These are phyloP conservation scores for Acacia melanoxylon DNA, from an alignment of 306 rosid species.

Conservation along the genomic window DNA sequence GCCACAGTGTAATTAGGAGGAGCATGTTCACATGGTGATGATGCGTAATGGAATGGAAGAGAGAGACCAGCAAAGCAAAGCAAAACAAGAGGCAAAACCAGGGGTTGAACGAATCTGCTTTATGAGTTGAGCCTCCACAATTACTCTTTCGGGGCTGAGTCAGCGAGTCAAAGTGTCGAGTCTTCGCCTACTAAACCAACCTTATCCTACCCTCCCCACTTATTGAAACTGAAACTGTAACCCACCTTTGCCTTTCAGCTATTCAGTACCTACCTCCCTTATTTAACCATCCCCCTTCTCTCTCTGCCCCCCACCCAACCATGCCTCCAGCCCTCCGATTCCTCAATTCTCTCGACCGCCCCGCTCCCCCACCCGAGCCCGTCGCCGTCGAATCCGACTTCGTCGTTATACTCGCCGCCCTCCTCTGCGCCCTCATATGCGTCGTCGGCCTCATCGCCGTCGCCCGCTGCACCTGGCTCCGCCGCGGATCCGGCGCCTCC, in stretches of 20 bases:
- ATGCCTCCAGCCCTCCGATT: constrained; percentile 54
- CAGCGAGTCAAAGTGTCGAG: no score
- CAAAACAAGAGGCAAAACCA: no score
- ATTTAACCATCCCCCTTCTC: constrained; percentile 34
- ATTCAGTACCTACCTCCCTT: background rate
- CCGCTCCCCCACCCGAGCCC: constrained; percentile 67
- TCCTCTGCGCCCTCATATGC: constrained; percentile 78
- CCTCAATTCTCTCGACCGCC: constrained; percentile 30
- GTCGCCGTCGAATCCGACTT: constrained; percentile 62
- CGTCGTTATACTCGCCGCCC: constrained; percentile 74
- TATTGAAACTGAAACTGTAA: no score
- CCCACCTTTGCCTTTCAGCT: background rate
- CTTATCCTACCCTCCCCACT: background rate
- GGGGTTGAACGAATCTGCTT: no score
- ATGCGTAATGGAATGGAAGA: no score
- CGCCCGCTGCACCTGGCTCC: constrained; percentile 83
- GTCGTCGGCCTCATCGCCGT: constrained; percentile 77
- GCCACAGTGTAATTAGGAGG: no score
- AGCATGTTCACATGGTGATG: no score
- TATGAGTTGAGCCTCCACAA: no score
- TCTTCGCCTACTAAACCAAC: background rate
- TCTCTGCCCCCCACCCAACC: background rate
- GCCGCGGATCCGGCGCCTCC: constrained; percentile 42
- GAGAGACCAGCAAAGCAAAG: no score
- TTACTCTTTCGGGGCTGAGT: no score